Conservation (phyloP, 2,329 filamentous ascomycete species). For the Hypoxylon sp. region DNA sequence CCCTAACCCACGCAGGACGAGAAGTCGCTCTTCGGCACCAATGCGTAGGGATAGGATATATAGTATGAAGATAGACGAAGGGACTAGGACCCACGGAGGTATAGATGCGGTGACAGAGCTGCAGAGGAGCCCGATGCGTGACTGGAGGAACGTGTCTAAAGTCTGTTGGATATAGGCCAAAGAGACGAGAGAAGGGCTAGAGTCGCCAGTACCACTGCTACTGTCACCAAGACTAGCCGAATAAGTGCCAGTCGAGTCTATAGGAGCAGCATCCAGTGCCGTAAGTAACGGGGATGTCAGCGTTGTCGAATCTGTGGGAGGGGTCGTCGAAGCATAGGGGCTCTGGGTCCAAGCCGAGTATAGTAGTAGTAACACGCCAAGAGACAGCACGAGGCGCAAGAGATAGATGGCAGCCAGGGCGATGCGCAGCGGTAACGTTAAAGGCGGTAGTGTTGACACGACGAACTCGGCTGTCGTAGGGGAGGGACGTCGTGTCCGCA, state of each 20-base stretch:
- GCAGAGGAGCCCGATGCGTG: conserved; percentile 54
- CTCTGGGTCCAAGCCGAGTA: conserved; percentile 63
- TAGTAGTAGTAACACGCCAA: conserved; percentile 63
- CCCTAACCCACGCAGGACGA: conserved; percentile 89
- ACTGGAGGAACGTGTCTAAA: conserved; percentile 38
- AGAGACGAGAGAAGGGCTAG: conserved; percentile 37
- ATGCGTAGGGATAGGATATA: conserved; percentile 64
- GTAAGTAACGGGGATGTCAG: conserved; percentile 18
- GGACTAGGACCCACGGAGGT: conserved; percentile 60
- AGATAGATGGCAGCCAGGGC: conserved; percentile 62
- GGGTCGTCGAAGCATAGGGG: conserved; percentile 26
- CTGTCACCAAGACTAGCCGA: neutral
- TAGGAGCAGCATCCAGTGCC: conserved; percentile 21
- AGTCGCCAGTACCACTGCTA: neutral
- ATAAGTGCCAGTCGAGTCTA: neutral
- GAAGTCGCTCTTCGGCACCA: conserved; percentile 82
- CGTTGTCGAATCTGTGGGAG: neutral
- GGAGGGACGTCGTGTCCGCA: conserved; percentile 78
- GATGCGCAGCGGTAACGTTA: conserved; percentile 64
- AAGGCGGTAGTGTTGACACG: conserved; percentile 81
- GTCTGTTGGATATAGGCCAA: conserved; percentile 49
- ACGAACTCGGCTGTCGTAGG: conserved; percentile 94
- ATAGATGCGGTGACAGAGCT: conserved; percentile 53
- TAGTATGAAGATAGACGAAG: conserved; percentile 56
- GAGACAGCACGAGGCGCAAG: conserved; percentile 59